Percentiles rank a stretch among this genome's conserved stretches.
phyloP scores from a whole-genome alignment of 768 basidiomycete species.

The Russula sp. region DNA sequence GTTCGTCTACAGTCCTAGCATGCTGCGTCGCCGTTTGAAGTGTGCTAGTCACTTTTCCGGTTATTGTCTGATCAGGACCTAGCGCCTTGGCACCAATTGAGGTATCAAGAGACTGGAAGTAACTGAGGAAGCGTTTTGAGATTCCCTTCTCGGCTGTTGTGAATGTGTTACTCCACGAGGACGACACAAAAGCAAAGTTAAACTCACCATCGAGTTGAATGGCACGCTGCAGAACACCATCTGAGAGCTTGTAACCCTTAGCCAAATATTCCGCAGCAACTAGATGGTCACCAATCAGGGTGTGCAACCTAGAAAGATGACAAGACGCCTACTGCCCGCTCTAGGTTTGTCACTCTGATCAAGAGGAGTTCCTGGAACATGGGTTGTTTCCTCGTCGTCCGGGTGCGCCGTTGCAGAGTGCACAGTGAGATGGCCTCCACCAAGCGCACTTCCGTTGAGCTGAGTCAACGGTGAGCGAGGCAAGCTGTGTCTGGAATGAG shows the following conservation, averaged over 20 bases:
- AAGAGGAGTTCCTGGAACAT: conserved; percentile 36
- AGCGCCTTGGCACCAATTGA: conserved; percentile 61
- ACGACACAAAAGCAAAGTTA: not conserved
- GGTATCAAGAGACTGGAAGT: conserved; percentile 66
- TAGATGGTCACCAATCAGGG: conserved; percentile 23
- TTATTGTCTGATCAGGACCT: conserved; percentile 77
- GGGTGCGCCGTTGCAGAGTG: conserved; percentile 57
- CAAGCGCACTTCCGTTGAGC: conserved; percentile 73
- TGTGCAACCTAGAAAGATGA: not conserved
- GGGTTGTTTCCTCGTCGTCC: conserved; percentile 39
- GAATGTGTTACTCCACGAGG: not conserved
- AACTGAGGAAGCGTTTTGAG: conserved; percentile 73
- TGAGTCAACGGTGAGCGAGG: conserved; percentile 23
- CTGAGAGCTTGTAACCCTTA: conserved; percentile 76
- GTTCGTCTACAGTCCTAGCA: conserved; percentile 70
- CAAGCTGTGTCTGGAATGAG: not conserved
- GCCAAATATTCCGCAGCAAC: conserved; percentile 94
- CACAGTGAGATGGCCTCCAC: conserved; percentile 62
- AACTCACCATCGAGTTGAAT: conserved; percentile 68
- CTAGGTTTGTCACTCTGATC: conserved; percentile 90
- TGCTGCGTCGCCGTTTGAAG: conserved; percentile 58
- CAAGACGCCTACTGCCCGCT: conserved; percentile 55
- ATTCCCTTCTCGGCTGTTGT: conserved; percentile 73
- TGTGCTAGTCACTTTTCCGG: conserved; percentile 60
- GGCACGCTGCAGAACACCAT: conserved; percentile 67